Evolutionary conservation across 495 filamentous ascomycete species (phyloP).

Genomic region (Aspergillus baeticus): DNA sequence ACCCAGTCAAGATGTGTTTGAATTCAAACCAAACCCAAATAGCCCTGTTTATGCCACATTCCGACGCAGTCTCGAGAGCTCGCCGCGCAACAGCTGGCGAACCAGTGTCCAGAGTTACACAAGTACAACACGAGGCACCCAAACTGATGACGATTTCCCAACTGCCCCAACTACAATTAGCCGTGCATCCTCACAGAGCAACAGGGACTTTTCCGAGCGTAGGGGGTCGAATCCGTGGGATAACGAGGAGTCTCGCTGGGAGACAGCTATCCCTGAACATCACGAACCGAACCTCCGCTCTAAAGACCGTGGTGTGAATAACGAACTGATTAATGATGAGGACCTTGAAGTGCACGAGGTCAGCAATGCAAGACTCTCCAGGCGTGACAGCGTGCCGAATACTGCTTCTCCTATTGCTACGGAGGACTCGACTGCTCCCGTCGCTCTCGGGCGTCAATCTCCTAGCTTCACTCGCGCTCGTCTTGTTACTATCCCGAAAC

Average conservation of each 20-base stretch:
- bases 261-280: constrained; percentile 36
- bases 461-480: constrained; percentile 59
- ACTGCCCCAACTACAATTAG: constrained; percentile 44
- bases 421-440: constrained; percentile 35
- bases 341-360: constrained; percentile 45
- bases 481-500: constrained; percentile 71
- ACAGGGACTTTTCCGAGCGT: constrained; percentile 42
- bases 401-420: constrained; percentile 54
- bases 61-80: constrained; percentile 67
- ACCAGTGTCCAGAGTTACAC: constrained; percentile 58
- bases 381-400: constrained; percentile 39
- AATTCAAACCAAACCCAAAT: constrained; percentile 71
- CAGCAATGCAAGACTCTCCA: constrained; percentile 44
- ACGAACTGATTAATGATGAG: constrained; percentile 23
- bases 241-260: constrained; percentile 28
- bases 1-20: constrained; percentile 72
- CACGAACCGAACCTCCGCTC: constrained; percentile 27
- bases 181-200: constrained; percentile 47
- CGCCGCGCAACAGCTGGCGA: constrained; percentile 58
- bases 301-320: constrained; percentile 20
- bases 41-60: constrained; percentile 75
- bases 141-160: constrained; percentile 54
- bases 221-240: constrained; percentile 26
- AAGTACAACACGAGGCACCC: constrained; percentile 57
- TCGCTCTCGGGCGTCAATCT: constrained; percentile 42